Conservation (phyloP, 371 early-diverging fungal genomes). For the Thermomucor indicae-seudaticae region DNA sequence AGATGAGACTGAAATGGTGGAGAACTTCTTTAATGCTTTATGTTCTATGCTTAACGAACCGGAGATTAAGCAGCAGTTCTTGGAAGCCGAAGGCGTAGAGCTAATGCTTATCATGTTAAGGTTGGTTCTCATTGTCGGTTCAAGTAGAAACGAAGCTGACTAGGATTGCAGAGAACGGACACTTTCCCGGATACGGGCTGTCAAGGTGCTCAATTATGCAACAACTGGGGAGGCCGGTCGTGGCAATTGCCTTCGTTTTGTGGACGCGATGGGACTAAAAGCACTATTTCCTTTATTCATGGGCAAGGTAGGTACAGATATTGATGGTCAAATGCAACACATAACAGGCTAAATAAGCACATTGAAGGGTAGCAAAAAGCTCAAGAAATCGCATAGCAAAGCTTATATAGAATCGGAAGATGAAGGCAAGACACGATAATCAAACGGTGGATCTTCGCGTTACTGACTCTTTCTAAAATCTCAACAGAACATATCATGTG, state of each 20-base stretch:
- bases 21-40: slow-evolving; percentile 82
- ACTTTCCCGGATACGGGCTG: slow-evolving; percentile 74
- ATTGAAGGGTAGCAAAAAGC: slow-evolving; percentile 63
- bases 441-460: not conserved
- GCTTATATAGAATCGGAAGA: slow-evolving; percentile 70
- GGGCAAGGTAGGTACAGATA: slow-evolving; percentile 45
- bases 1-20: slow-evolving; percentile 87
- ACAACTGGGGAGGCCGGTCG: slow-evolving; percentile 57
- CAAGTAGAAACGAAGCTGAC: not conserved
- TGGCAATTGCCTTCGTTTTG: slow-evolving; percentile 60
- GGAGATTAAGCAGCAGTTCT: slow-evolving; percentile 66
- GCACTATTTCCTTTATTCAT: slow-evolving; percentile 78
- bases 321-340: no score
- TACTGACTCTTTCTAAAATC: not conserved
- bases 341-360: no score
- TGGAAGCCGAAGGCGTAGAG: slow-evolving; percentile 86
- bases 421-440: slow-evolving; percentile 44
- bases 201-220: slow-evolving; percentile 87
- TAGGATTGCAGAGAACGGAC: slow-evolving; percentile 63
- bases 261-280: slow-evolving; percentile 78
- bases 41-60: slow-evolving; percentile 61
- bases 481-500: slow-evolving; percentile 74
- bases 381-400: slow-evolving; percentile 61
- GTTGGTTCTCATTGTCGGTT: slow-evolving; percentile 26
- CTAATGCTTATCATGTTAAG: slow-evolving; percentile 87